Evolutionary conservation across 192 early-diverging fungal species (phyloP).

Genomic region (Allomyces macrogynus): DNA sequence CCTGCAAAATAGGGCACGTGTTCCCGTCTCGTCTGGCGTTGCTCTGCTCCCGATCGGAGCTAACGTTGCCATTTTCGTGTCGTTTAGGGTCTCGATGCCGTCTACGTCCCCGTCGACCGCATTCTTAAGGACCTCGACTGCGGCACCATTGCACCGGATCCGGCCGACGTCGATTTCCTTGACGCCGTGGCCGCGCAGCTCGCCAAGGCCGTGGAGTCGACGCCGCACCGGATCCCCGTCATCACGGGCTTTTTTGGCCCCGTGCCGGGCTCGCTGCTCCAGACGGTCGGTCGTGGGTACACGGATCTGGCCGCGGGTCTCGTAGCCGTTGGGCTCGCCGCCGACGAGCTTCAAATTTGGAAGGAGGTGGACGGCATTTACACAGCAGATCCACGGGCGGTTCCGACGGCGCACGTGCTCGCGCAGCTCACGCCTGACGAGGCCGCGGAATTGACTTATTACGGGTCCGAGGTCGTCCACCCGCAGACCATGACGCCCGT

Average conservation of each 20-base stretch:
- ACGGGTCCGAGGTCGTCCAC: slow-evolving; percentile 86
- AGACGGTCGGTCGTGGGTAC: slow-evolving; percentile 89
- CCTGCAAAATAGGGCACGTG: slow-evolving; percentile 39
- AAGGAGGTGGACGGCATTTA: slow-evolving; percentile 99
- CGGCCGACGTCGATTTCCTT: slow-evolving; percentile 51
- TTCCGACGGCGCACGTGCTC: slow-evolving; percentile 62
- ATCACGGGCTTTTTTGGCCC: slow-evolving; percentile 94
- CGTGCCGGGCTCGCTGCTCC: slow-evolving; percentile 79
- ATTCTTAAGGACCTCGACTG: slow-evolving; percentile 65
- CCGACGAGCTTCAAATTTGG: slow-evolving; percentile 92
- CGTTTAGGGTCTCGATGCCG: slow-evolving; percentile 52
- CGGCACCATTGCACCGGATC: slow-evolving; percentile 61
- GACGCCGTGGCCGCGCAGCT: slow-evolving; percentile 64
- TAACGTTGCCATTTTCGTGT: neutral
- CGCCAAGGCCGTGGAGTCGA: slow-evolving; percentile 30
- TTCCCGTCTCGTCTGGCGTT: slow-evolving; percentile 1
- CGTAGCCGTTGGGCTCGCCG: slow-evolving; percentile 67
- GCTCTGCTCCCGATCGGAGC: slow-evolving; percentile 1
- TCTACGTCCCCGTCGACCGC: slow-evolving; percentile 63
- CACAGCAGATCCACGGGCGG: slow-evolving; percentile 95
- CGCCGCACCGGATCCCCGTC: slow-evolving; percentile 59
- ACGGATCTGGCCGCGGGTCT: slow-evolving; percentile 93
- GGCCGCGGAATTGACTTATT: slow-evolving; percentile 93
- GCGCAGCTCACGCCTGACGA: slow-evolving; percentile 91
- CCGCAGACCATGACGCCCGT: slow-evolving; percentile 96